phyloP scores from a whole-genome alignment of 129 eudicot species.

The Flaveria brownii region DNA sequence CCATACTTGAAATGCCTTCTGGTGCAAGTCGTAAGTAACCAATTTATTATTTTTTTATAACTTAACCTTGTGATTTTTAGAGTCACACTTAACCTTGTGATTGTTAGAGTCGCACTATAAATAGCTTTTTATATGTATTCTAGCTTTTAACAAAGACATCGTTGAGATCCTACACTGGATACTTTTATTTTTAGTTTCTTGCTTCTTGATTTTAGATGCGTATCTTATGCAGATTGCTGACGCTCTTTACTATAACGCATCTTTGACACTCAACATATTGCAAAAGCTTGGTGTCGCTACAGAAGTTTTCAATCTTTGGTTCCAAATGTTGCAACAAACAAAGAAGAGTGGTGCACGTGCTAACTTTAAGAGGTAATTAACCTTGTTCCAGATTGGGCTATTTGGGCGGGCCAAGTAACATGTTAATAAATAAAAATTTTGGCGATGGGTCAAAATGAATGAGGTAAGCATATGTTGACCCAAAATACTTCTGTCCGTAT shows the following conservation, averaged over 20 bases:
- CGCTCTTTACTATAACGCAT: conserved; percentile 76
- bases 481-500: neutral
- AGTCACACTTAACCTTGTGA: neutral
- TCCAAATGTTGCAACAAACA: conserved; percentile 86
- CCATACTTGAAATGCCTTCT: conserved; percentile 68
- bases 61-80: neutral
- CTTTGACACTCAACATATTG: conserved; percentile 58
- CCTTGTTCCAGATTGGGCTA: neutral
- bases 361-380: conserved; percentile 66
- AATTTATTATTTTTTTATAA: neutral
- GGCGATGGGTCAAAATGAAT: neutral
- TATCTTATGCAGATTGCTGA: conserved; percentile 58
- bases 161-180: neutral
- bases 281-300: conserved; percentile 80
- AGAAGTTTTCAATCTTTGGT: conserved; percentile 78
- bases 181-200: neutral
- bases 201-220: neutral
- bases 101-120: neutral
- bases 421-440: neutral
- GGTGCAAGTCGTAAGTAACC: conserved; percentile 71
- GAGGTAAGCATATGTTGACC: neutral
- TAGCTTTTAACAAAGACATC: neutral
- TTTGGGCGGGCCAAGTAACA: neutral
- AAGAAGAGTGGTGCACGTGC: conserved; percentile 63
- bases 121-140: neutral